Percentiles rank a stretch among this genome's conserved stretches.
phyloP scores from a whole-genome alignment of 75 land plant genomes.

The Picea sitchensis region DNA sequence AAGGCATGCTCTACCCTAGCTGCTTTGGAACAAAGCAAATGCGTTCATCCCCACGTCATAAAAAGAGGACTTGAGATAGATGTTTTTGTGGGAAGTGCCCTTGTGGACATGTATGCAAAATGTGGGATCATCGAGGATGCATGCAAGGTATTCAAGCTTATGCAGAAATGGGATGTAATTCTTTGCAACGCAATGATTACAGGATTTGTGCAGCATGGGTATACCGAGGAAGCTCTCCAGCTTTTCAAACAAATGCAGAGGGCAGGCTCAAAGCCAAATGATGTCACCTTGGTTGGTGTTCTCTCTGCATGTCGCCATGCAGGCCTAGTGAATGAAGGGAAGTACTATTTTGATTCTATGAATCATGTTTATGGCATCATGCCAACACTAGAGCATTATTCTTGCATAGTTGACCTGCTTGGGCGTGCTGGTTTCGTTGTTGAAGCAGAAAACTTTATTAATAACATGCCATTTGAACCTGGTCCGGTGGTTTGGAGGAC shows the following conservation, averaged over 20 bases:
- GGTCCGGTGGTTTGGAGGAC: too few relatives aligned
- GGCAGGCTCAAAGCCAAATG: slow-evolving; percentile 10
- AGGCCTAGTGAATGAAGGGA: slow-evolving; percentile 64
- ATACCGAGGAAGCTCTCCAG: neutral
- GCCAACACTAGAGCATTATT: slow-evolving; percentile 63
- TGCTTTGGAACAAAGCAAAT: slow-evolving; percentile 36
- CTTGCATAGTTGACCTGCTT: neutral
- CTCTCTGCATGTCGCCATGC: slow-evolving; percentile 26
- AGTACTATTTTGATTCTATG: slow-evolving; percentile 26
- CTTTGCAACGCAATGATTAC: slow-evolving; percentile 5
- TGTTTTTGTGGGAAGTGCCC: too few relatives aligned
- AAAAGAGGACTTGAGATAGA: too few relatives aligned
- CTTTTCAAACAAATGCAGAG: neutral
- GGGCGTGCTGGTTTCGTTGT: too few relatives aligned
- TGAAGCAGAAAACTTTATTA: too few relatives aligned
- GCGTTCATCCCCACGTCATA: slow-evolving; percentile 28
- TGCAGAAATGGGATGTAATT: neutral
- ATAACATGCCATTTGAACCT: too few relatives aligned
- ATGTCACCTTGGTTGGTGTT: neutral
- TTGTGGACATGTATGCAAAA: slow-evolving; percentile 60
- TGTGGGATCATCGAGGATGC: neutral
- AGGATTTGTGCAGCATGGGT: neutral
- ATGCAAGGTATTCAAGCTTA: neutral
- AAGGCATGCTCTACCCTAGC: slow-evolving; percentile 54
- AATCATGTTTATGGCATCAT: slow-evolving; percentile 37